Evolutionary conservation across 1,284 basidiomycete genomes (phyloP), one percentile per base, ranked within the genome.

Genomic region (Rhodotorula glutinis): DNA sequence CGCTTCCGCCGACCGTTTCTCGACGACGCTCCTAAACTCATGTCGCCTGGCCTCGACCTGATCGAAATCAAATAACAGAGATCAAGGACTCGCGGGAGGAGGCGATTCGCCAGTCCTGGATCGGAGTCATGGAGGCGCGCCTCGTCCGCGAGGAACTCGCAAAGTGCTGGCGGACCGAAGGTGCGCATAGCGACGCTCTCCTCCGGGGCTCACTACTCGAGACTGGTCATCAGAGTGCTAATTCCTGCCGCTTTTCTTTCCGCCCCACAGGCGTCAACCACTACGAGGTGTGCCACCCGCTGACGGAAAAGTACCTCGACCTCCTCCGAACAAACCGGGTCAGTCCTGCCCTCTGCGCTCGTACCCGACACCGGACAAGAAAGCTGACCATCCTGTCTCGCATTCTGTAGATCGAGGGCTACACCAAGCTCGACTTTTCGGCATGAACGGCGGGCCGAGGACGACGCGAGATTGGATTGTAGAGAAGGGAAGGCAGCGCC

Each of bases 61-160:
- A 38, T 38, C 33, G 33, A 38, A 38, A 38, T 11, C 33, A 5
- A 11, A 7, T 11, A 38, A 16, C 77, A 83, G 82, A 79, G 65
- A 79, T 78, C 67, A 76, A 80, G 70, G 77, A 78, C 60, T 84
- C 85, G 72, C 88, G 90, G 58, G 92, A 95, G 67, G 82, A 87
- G 56, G 84, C 86, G 79, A 83, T 98, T 76, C 88, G 91, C 67
- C 92, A 96, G 81, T 89, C 89, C 64, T 98, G 95, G 95, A 84
- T 98, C 54, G 88, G 87, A 76, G 87, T 90, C 33, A 96, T 98
- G 92, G 92, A 98, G 80, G 87, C 88, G 30, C 86, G 91, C 58
- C 83, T 98, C 66, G 91, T 97, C 60, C 87, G 88, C 70, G 88
- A 92, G 71, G 91, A 96, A 80, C 85, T 98, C 64, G 85, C 87